Evolutionary conservation across 805 yeast genomes (phyloP), one percentile per base, ranked within the genome.

Genomic region (Myxozyma neglecta): DNA sequence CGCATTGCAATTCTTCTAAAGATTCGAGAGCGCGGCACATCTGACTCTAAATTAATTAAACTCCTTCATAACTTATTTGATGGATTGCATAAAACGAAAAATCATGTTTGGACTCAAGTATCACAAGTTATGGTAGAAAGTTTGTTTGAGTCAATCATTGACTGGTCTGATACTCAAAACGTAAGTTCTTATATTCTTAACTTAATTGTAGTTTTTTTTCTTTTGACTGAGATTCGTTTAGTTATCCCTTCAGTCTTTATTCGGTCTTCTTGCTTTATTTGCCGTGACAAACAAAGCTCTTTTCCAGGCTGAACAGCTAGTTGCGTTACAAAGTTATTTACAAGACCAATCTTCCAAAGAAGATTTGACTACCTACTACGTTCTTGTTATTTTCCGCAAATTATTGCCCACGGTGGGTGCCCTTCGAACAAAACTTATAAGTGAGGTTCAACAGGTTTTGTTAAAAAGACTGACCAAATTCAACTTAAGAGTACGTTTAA

Each of bases 221-320:
- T n/a, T n/a, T n/a, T n/a, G n/a, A 2, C 55, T 52, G 32, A 52
- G 47, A 18, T 34, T 7, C 20, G 16, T 34, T 8, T 16, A 60
- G 61, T 36, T 32, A 5, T 61, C 64, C 16, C 72, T 76, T 9
- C 82, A 77, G 56, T 71, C 70, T 9, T 64, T 74, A 2, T 75
- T 85, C 69, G 82, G 81, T 2, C 69, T 89, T 4, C 68, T 89
- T n/a, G 78, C 89, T 0, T 74, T 81, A 1, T 75, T 89, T 48
- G 83, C 85, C 0, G 81, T 80, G 51, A 79, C 84, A 58, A 81
- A 82, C 54, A 80, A 81, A 0, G 70, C 76, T 0, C 77, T 88
- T 45, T 77, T 90, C 24, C 76, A 80, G 0, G 92, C 86, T 65
- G 88, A 87, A 55, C 90, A 88, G 64, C 76, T 90, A 29, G 73